Base-by-base conservation (phyloP, 768 basidiomycete genomes). In the Boletales sp. region DNA sequence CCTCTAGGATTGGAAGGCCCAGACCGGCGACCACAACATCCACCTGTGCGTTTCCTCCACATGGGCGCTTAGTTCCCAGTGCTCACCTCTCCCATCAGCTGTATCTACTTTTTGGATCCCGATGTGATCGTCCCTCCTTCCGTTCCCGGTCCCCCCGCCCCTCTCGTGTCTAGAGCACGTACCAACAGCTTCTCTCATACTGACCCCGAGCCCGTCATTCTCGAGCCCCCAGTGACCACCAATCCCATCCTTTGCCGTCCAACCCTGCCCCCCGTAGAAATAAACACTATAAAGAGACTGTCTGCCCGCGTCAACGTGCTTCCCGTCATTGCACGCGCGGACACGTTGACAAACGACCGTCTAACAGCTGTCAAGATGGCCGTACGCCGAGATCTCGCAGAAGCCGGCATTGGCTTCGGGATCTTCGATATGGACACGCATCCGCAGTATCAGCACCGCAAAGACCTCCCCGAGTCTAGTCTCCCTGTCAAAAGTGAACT, bases 71-170 rank as follows among this genome's bases (percentile, higher is more conserved):
- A 59, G 25, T 15, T 25, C 36, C 43, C 55, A 42, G 35, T 30
- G 51, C 61, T 61, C 38, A 61, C 54, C 57, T 42, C 31, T 10
- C n/a, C 37, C 57, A 56, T 49, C 70, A 90, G 89, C 52, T 91
- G 89, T 61, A 82, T 92, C 51, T 92, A 92, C 72, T 88, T 92
- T 71, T 73, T 92, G 70, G 87, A 91, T 77, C 90, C 90, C 48
- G 86, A 88, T 74, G 65, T 76, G 66, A 88, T 91, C 59, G 76
- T 88, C 51, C 86, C 87, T 49, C 85, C 84, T 32, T 75, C 81
- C 48, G 80, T 82, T 39, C 74, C 85, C 55, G 79, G 77, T 19
- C 84, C 82, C 37, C 82, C 85, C 51, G 82, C 75, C 39, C 86
- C 87, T 38, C 74, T 81, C 55, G 78, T 86, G 56, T 73, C 85